Evolutionary conservation across 768 basidiomycete genomes (phyloP).

Genomic region (Lactarius pseudohatsudake): DNA sequence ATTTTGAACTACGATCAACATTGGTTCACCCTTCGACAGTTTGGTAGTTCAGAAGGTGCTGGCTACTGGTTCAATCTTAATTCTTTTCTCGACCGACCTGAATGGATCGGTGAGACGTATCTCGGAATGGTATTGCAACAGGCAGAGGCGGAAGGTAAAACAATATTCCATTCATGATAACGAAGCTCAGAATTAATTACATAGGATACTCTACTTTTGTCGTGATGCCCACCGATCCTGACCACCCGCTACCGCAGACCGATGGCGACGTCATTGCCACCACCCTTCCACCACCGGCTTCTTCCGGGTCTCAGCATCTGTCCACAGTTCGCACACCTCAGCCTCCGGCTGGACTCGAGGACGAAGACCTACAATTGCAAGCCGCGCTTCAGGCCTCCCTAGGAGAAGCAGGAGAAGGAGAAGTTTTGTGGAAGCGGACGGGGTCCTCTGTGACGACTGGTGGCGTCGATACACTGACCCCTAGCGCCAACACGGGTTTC

Average conservation of each 20-base stretch:
- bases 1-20: constrained; percentile 85
- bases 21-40: constrained; percentile 87
- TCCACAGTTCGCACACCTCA: constrained; percentile 17
- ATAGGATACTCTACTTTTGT: constrained; percentile 82
- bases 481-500: not conserved
- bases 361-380: constrained; percentile 87
- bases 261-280: constrained; percentile 73
- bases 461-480: not conserved
- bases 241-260: constrained; percentile 57
- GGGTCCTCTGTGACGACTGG: not conserved
- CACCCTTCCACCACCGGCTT: constrained; percentile 56
- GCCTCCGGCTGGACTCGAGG: constrained; percentile 50
- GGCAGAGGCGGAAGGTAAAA: constrained; percentile 77
- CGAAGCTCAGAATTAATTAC: constrained; percentile 17
- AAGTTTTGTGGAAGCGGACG: constrained; percentile 8
- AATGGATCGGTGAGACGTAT: constrained; percentile 83
- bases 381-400: constrained; percentile 84
- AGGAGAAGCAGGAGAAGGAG: constrained; percentile 19
- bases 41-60: constrained; percentile 56
- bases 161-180: constrained; percentile 20
- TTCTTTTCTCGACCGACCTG: constrained; percentile 65
- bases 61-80: constrained; percentile 91
- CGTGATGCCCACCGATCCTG: constrained; percentile 62
- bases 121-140: constrained; percentile 85
- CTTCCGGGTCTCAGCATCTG: constrained; percentile 31